Evolutionary conservation across 768 basidiomycete genomes (phyloP).

Genomic region (Hericium coralloides): DNA sequence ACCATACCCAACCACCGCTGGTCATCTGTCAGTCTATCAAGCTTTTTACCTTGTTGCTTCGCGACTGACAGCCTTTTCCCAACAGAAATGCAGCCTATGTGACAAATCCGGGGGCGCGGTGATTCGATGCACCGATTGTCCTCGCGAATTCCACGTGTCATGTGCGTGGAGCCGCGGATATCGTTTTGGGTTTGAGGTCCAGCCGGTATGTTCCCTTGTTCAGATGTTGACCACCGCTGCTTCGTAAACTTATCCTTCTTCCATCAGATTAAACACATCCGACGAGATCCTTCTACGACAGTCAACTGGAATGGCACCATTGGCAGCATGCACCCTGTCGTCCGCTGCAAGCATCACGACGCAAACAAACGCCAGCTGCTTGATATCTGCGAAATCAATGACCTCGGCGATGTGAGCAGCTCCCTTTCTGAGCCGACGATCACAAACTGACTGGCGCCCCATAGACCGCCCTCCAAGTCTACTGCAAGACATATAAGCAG

Average conservation of each 20-base stretch:
- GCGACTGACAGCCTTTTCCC: conserved; percentile 7
- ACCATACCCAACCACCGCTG: conserved; percentile 63
- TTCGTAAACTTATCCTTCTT: background rate
- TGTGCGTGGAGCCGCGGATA: conserved; percentile 85
- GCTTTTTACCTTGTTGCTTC: background rate
- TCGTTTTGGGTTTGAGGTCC: conserved; percentile 90
- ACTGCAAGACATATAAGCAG: conserved; percentile 79
- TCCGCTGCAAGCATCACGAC: conserved; percentile 15
- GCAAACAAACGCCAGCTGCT: conserved; percentile 51
- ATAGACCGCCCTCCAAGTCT: conserved; percentile 87
- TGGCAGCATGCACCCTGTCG: conserved; percentile 12
- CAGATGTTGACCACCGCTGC: background rate
- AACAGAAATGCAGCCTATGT: conserved; percentile 72
- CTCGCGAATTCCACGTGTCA: conserved; percentile 71
- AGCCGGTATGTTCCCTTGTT: conserved; percentile 43
- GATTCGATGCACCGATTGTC: conserved; percentile 77
- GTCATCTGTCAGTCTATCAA: conserved; percentile 47
- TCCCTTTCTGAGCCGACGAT: background rate
- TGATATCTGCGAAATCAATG: conserved; percentile 80
- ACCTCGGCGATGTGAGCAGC: conserved; percentile 63
- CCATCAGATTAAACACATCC: conserved; percentile 64
- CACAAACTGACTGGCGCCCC: background rate
- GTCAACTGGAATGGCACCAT: conserved; percentile 64
- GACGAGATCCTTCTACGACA: conserved; percentile 54
- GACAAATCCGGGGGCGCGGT: conserved; percentile 66